Conservation (phyloP, 2,329 filamentous ascomycete genomes). For the Penicillium sp. region DNA sequence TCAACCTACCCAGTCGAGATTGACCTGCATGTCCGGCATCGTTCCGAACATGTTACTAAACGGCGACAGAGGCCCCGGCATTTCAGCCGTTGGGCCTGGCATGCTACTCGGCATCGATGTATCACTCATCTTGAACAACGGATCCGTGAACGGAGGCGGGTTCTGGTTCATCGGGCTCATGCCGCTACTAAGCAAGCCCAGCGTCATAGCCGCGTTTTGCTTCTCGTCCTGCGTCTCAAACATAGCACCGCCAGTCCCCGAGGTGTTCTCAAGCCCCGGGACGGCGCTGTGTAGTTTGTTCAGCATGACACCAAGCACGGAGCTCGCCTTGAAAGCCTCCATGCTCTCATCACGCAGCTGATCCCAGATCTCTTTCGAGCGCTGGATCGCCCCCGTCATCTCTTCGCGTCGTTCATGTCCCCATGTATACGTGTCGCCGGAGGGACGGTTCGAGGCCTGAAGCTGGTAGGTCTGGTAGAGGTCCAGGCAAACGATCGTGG, state of each 20-base stretch:
- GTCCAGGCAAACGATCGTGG: slow-evolving; percentile 83
- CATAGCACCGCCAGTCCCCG: slow-evolving; percentile 28
- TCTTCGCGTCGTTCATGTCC: slow-evolving; percentile 63
- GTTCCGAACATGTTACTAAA: slow-evolving; percentile 62
- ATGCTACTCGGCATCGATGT: slow-evolving; percentile 35
- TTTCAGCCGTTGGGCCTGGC: slow-evolving; percentile 36
- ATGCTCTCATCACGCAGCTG: slow-evolving; percentile 77
- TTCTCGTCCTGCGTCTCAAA: slow-evolving; percentile 61
- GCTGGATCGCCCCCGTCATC: slow-evolving; percentile 77
- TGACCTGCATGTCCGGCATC: slow-evolving; percentile 62
- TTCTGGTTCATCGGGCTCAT: slow-evolving; percentile 57
- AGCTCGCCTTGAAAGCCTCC: slow-evolving; percentile 86
- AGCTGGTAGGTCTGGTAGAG: slow-evolving; percentile 66
- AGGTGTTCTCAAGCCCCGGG: slow-evolving; percentile 34
- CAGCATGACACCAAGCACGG: slow-evolving; percentile 82
- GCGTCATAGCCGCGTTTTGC: slow-evolving; percentile 71
- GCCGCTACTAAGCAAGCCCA: slow-evolving; percentile 71
- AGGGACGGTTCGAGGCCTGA: slow-evolving; percentile 40
- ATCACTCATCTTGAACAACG: slow-evolving; percentile 39
- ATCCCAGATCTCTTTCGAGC: slow-evolving; percentile 79
- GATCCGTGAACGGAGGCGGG: slow-evolving; percentile 39
- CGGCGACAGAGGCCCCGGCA: slow-evolving; percentile 54
- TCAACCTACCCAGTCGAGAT: slow-evolving; percentile 67
- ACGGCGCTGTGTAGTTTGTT: slow-evolving; percentile 66
- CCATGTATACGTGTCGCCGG: slow-evolving; percentile 54